These are phyloP conservation scores for Sugiyamaella marilandica DNA, from an alignment of 805 yeast genomes.

Conservation along the genomic window DNA sequence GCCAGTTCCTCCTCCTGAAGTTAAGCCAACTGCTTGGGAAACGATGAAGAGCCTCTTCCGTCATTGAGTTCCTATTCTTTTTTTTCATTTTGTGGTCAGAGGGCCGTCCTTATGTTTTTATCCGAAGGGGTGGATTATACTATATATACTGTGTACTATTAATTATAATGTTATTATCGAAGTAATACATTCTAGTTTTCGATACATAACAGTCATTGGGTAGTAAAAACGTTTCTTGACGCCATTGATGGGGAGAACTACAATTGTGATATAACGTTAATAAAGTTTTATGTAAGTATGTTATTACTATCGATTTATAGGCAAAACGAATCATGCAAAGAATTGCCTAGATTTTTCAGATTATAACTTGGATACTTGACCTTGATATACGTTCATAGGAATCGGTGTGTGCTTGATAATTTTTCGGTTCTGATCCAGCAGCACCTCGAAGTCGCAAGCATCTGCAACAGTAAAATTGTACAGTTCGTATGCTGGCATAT, in stretches of 20 bases:
- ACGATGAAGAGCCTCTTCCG: not conserved
- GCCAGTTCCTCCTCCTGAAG: not conserved
- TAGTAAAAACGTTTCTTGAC: too few species aligned
- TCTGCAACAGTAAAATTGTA: slow-evolving; percentile 35
- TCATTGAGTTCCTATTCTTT: not conserved
- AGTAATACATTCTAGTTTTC: too few species aligned
- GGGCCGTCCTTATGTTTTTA: too few species aligned
- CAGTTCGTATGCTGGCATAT: slow-evolving; percentile 78
- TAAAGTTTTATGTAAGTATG: too few species aligned
- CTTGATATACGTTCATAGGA: not conserved
- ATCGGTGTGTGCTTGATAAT: not conserved
- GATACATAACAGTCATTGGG: too few species aligned
- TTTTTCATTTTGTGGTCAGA: not conserved
- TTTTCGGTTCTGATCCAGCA: slow-evolving; percentile 2
- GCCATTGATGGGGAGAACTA: too few species aligned
- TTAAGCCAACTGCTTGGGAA: not conserved
- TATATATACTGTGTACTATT: too few species aligned
- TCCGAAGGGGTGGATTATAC: too few species aligned
- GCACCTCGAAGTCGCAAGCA: not conserved
- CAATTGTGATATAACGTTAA: too few species aligned
- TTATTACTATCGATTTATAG: too few species aligned
- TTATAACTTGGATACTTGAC: not conserved
- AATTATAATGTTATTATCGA: too few species aligned
- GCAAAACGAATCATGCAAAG: too few species aligned
- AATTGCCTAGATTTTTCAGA: not conserved